These are phyloP conservation scores for Fagopyrum tataricum DNA, from an alignment of 148 eudicot species.

Conservation along the genomic window DNA sequence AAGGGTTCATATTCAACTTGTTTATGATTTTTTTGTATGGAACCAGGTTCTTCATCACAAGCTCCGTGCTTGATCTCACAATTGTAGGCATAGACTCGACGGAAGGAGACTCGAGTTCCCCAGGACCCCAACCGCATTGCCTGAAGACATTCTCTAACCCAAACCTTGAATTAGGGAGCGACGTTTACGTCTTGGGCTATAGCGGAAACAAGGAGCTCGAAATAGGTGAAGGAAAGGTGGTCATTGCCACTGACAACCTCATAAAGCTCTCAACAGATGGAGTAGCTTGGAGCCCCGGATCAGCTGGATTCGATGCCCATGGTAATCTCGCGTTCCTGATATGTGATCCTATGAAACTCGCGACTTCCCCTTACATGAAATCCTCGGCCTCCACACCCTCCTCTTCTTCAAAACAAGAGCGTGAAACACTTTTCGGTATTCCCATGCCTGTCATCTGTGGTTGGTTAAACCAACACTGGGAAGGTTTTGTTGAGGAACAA, in stretches of 20 bases:
- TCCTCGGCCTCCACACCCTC: conserved; percentile 49
- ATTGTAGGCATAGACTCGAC: conserved; percentile 70
- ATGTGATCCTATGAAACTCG: conserved; percentile 96
- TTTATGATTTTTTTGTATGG: neutral
- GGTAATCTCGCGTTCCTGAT: conserved; percentile 95
- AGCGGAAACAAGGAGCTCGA: conserved; percentile 46
- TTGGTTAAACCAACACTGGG: conserved; percentile 98
- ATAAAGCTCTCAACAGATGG: conserved; percentile 81
- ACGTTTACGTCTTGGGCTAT: conserved; percentile 70
- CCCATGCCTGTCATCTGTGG: conserved; percentile 81
- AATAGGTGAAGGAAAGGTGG: conserved; percentile 83
- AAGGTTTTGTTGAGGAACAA: conserved; percentile 79
- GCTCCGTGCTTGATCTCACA: conserved; percentile 94
- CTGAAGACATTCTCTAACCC: conserved; percentile 65
- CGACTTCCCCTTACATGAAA: conserved; percentile 66
- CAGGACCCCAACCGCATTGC: conserved; percentile 59
- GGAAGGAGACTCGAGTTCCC: conserved; percentile 66
- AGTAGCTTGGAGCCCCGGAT: conserved; percentile 72
- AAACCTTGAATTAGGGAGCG: conserved; percentile 65
- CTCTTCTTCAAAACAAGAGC: conserved; percentile 59
- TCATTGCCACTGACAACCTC: conserved; percentile 94
- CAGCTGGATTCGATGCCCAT: conserved; percentile 87
- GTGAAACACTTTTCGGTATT: conserved; percentile 76
- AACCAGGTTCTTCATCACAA: conserved; percentile 82
- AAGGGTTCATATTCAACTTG: neutral